Evolutionary conservation across 176 grass and related monocot genomes (phyloP), one percentile per base, ranked within the genome.

Genomic region (Rhynchospora pubera): DNA sequence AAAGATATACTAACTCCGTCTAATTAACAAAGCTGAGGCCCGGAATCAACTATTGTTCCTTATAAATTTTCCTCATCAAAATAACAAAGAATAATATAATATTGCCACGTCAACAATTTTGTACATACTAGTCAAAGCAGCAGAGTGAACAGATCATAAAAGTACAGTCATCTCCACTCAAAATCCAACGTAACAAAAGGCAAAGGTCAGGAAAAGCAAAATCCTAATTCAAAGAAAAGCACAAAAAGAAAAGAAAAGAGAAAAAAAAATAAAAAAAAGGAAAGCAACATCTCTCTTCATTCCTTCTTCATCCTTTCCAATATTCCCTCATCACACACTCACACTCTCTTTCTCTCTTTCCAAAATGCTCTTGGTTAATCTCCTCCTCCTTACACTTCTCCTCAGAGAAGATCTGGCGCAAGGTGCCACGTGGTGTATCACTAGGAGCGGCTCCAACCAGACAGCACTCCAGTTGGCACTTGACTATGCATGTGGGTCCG

Each of bases 341-440:
- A n/a, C n/a, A n/a, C n/a, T n/a, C 26, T 71, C 66, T 16, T n/a
- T 21, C 7, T 44, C 10, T n/a, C 23, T 48, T n/a, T 79, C 42
- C 72, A 76, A 53, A 82, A 82, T 82, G 79, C 57, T 65, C 79
- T 82, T 82, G 47, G 15, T 76, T 53, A 76, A 26, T 48, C 61
- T 82, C 42, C 79, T 51, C 43, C n/a, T 82, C 59, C 16, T 82
- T 11, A 45, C 46, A 53, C 8, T 65, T 53, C 60, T 82, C 12
- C 79, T 82, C 43, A 57, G 18, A 22, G 57, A 80, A 59, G 23
- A 80, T 18, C 14, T 22, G 23, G 79, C 19, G 3, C 79, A 67
- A 6, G 59, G 43, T 16, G 79, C 79, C 1, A 52, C 61, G 63
- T 91, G 85, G 89, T 90, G 89, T 68, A 80, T 77, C 66, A 78